Conservation (phyloP, 257 asterid species). For the Petunia secreta region DNA sequence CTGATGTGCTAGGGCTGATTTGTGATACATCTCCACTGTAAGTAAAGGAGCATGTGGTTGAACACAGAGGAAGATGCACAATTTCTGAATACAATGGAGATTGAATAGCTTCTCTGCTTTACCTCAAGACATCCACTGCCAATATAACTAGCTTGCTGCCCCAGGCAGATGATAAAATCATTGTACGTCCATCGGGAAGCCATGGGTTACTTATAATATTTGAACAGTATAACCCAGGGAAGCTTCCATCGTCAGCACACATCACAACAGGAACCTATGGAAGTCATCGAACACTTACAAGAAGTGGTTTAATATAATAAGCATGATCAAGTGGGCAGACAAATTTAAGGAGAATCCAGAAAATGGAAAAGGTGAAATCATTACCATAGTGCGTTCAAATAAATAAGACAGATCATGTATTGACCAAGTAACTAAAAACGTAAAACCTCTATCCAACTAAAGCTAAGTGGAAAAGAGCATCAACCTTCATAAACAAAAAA, state of each 20-base stretch:
- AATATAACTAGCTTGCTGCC: slow-evolving; percentile 66
- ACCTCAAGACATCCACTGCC: slow-evolving; percentile 71
- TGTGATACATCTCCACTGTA: slow-evolving; percentile 72
- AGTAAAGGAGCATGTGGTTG: slow-evolving; percentile 25
- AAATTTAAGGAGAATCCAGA: background rate
- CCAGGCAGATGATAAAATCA: slow-evolving; percentile 82
- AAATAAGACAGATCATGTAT: background rate
- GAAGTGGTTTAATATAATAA: background rate
- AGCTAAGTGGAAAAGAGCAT: background rate
- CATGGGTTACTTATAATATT: slow-evolving; percentile 68
- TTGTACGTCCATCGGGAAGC: slow-evolving; percentile 85
- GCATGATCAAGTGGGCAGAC: background rate
- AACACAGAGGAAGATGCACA: background rate
- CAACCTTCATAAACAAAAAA: background rate
- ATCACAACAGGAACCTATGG: slow-evolving; percentile 74
- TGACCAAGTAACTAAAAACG: background rate
- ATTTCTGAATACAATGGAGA: background rate
- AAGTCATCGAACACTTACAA: slow-evolving; percentile 16
- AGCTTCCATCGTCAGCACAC: slow-evolving; percentile 79
- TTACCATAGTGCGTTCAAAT: background rate
- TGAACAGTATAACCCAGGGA: slow-evolving; percentile 82
- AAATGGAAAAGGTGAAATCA: background rate
- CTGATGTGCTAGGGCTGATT: slow-evolving; percentile 69
- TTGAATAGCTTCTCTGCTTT: background rate
- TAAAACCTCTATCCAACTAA: background rate